These are phyloP conservation scores for Truncatella angustata DNA, from an alignment of 2,329 filamentous ascomycete genomes.

Conservation along the genomic window DNA sequence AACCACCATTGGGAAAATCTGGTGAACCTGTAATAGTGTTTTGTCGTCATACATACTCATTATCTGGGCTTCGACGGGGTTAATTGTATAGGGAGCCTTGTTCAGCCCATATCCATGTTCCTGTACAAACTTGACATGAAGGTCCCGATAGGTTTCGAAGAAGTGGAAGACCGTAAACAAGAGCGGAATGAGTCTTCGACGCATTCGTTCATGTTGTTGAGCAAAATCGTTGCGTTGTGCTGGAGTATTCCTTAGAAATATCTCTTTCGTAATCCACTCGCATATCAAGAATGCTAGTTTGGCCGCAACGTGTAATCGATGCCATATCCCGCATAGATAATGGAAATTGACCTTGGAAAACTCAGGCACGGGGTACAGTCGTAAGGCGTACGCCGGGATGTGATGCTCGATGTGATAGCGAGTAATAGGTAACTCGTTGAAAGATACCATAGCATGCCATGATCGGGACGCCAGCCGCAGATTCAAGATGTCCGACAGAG, in stretches of 20 bases:
- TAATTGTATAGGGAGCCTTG: constrained; percentile 54
- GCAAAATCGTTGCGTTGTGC: constrained; percentile 56
- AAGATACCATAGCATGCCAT: constrained; percentile 57
- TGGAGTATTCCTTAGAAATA: constrained; percentile 59
- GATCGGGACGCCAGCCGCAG: constrained; percentile 57
- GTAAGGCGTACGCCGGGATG: constrained; percentile 58
- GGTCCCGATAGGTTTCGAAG: constrained; percentile 61
- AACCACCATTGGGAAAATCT: constrained; percentile 63
- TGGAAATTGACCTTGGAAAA: constrained; percentile 52
- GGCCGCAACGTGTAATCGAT: constrained; percentile 61
- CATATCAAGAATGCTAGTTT: constrained; percentile 62
- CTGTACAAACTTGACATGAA: constrained; percentile 56
- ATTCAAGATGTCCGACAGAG: constrained; percentile 59
- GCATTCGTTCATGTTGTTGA: constrained; percentile 62
- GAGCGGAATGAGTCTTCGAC: constrained; percentile 60
- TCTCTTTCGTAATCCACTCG: constrained; percentile 64
- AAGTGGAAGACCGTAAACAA: constrained; percentile 68
- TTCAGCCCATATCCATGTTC: constrained; percentile 52
- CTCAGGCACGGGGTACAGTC: constrained; percentile 56
- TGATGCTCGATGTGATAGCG: constrained; percentile 59
- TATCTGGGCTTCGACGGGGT: constrained; percentile 61
- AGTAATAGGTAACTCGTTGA: constrained; percentile 61
- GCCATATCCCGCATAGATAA: constrained; percentile 64
- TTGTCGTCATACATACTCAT: constrained; percentile 65
- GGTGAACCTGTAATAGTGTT: constrained; percentile 61